phyloP scores from a whole-genome alignment of 2,329 filamentous ascomycete species.

The Aspergillus amoenus region DNA sequence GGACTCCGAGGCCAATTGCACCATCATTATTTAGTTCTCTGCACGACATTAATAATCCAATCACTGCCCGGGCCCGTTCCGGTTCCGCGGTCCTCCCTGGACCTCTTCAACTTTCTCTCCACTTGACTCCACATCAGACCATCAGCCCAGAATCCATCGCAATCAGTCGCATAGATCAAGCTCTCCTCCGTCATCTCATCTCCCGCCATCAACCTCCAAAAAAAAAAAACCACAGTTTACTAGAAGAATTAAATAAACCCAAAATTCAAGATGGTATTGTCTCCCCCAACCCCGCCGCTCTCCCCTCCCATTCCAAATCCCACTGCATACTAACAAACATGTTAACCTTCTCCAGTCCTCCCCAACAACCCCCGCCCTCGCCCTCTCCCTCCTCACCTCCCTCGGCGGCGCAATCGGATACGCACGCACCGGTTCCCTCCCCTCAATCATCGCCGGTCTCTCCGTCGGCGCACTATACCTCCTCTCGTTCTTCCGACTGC shows the following conservation, averaged over 20 bases:
- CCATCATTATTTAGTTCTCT: background rate
- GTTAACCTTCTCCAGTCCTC: background rate
- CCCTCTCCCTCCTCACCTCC: slow-evolving; percentile 79
- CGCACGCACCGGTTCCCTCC: slow-evolving; percentile 77
- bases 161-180: background rate
- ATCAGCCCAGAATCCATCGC: background rate
- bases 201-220: background rate
- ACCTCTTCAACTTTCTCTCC: background rate
- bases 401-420: slow-evolving; percentile 87
- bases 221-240: background rate
- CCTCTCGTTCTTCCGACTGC: slow-evolving; percentile 77
- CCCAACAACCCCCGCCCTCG: slow-evolving; percentile 64
- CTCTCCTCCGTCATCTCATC: background rate
- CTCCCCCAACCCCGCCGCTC: background rate
- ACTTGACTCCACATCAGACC: slow-evolving; percentile 5
- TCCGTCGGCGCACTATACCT: slow-evolving; percentile 78
- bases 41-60: slow-evolving; percentile 1
- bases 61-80: background rate
- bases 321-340: background rate
- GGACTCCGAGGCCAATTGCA: background rate
- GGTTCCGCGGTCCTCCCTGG: background rate
- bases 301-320: background rate
- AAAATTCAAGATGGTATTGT: slow-evolving; percentile 24
- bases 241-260: background rate
- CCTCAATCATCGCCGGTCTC: slow-evolving; percentile 80